Base-by-base conservation (phyloP, 164 flowering plant genomes). In the Stephania cephalantha region DNA sequence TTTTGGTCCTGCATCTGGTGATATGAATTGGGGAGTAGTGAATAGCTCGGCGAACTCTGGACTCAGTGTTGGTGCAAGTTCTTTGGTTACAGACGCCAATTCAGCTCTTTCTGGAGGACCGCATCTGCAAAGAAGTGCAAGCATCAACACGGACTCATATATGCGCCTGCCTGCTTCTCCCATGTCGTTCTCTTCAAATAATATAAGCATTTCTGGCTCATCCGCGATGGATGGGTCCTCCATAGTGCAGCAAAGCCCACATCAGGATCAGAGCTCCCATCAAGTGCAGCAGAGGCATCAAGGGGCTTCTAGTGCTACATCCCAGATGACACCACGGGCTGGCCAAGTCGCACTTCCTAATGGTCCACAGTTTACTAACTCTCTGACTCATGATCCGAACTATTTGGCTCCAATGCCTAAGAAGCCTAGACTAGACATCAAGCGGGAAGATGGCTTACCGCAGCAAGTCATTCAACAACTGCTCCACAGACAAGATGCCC, bases 81-180 rank as follows among this genome's bases (percentile, higher is more conserved):
- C 99, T 11, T 79, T 93, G 82, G 97, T 93, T 30, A 92, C 99
- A 61, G 98, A 93, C 86, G 98, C 98, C 9, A 95, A 93, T 76
- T 95, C 99, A 6, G 90, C 89, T 2, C 86, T 90, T 71, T 93
- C 99, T 8, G 98, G 98, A n/a, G 99, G 95, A 35, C 93, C 97
- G 48, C 91, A 85, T 78, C 79, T 94, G 80, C 99, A 96, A 86
- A 89, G 98, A 88, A 94, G 95, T 86, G 91, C 94, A 2, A 96
- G 98, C 85, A 83, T 91, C 63, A 94, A 90, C 80, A 88, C 87
- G 9, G 98, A 92, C 2, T 88, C 97, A 0, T 91, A 90, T 75
- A 70, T 86, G 85, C 88, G 98, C 13, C 75, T 90, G 70, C 99
- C 97, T 10, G 90, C 97, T 4, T 93, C 97, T 1, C 99, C 99